Percentiles rank a stretch among this genome's conserved stretches.
phyloP scores from a whole-genome alignment of 345 rosid species.

The Euphorbia tirucalli region DNA sequence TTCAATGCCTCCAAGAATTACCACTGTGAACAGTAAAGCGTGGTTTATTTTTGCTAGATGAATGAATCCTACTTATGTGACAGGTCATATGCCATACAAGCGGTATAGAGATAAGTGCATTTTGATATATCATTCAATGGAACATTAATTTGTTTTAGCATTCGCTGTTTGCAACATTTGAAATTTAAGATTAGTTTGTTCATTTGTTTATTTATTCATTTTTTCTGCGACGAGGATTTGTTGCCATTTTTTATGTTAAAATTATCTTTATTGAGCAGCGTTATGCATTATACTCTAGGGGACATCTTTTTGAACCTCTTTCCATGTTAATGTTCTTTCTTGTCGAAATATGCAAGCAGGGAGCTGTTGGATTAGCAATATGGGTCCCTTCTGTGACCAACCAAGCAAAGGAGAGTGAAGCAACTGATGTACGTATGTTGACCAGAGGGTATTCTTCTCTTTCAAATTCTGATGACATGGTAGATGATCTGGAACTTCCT shows the following conservation, averaged over 20 bases:
- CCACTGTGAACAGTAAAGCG: no score
- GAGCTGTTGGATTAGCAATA: constrained; percentile 98
- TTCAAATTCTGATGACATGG: constrained; percentile 47
- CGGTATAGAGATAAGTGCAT: background rate
- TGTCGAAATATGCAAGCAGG: constrained; percentile 43
- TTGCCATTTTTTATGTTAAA: constrained; percentile 10
- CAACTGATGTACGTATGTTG: constrained; percentile 49
- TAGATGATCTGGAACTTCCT: constrained; percentile 61
- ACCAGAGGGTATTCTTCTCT: constrained; percentile 72
- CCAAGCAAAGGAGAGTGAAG: constrained; percentile 71
- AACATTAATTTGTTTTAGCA: background rate
- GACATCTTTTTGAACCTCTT: background rate
- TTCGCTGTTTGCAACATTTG: background rate
- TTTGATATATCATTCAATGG: background rate
- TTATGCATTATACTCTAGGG: background rate
- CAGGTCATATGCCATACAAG: background rate
- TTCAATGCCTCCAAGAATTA: no score
- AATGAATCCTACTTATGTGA: background rate
- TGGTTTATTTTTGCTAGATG: background rate
- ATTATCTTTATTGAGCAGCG: background rate
- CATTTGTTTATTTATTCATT: background rate
- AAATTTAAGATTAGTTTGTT: background rate
- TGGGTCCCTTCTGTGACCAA: constrained; percentile 98
- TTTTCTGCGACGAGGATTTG: background rate
- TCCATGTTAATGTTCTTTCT: constrained; percentile 11